phyloP scores from a whole-genome alignment of 306 rosid species.

The Trifolium repens region DNA sequence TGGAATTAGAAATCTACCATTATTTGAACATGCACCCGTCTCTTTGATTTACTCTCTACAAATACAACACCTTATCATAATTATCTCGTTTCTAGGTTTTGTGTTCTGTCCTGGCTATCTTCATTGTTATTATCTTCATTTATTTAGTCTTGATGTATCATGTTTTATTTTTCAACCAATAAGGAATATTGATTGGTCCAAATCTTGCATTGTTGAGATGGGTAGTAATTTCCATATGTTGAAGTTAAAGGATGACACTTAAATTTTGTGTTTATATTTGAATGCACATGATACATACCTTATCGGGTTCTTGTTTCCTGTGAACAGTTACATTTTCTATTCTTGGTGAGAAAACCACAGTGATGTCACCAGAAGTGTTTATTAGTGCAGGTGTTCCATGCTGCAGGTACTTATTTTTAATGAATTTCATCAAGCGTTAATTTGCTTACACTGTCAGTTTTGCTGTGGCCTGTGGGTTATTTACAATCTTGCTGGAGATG shows the following conservation, averaged over 20 bases:
- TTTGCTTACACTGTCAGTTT: constrained; percentile 23
- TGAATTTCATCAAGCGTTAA: constrained; percentile 16
- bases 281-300: constrained; percentile 34
- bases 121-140: constrained; percentile 29
- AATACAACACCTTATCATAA: neutral
- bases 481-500: constrained; percentile 20
- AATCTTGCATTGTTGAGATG: constrained; percentile 7
- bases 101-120: constrained; percentile 25
- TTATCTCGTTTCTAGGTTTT: constrained; percentile 10
- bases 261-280: constrained; percentile 28
- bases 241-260: constrained; percentile 12
- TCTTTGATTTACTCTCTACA: constrained; percentile 14
- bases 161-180: constrained; percentile 24
- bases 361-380: constrained; percentile 96
- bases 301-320: constrained; percentile 35
- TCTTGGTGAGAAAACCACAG: constrained; percentile 98
- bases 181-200: constrained; percentile 34
- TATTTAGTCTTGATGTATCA: constrained; percentile 29
- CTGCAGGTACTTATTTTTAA: constrained; percentile 74
- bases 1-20: neutral
- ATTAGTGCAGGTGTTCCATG: constrained; percentile 90
- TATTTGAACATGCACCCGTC: constrained; percentile 25
- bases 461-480: constrained; percentile 29
- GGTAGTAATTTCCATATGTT: constrained; percentile 31
- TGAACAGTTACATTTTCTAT: constrained; percentile 82